Percentiles rank a stretch among this genome's conserved stretches.
Evolutionary conservation across 1,284 basidiomycete genomes (phyloP).

Genomic region (Malassezia psittaci): DNA sequence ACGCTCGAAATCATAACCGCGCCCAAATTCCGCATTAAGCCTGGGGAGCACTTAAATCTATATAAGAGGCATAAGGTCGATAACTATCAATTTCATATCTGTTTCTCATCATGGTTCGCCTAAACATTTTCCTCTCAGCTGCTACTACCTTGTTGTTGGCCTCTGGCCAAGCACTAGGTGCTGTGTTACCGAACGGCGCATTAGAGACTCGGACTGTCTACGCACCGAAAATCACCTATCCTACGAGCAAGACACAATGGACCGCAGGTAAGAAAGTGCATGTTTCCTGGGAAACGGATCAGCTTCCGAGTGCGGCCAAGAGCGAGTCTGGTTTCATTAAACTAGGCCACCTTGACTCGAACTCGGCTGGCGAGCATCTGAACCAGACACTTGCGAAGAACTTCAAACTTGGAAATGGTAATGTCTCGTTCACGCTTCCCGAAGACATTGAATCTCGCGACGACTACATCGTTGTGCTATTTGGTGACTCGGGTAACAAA

Average conservation of each 20-base stretch:
- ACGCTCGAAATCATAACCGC: too few relatives aligned
- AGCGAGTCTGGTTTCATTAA: constrained; percentile 12
- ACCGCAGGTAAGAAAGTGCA: constrained; percentile 12
- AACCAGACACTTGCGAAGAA: constrained; percentile 20
- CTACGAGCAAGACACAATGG: constrained; percentile 16
- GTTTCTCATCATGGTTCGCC: constrained; percentile 3
- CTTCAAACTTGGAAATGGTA: constrained; percentile 17
- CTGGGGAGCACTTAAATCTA: too few relatives aligned
- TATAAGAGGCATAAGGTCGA: neutral
- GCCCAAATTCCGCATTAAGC: neutral
- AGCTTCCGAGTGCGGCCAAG: constrained; percentile 13
- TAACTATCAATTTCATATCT: neutral
- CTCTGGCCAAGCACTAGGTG: neutral
- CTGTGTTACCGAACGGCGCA: neutral
- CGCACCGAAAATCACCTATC: constrained; percentile 21
- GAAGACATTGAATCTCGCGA: constrained; percentile 13
- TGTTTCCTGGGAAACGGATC: constrained; percentile 18
- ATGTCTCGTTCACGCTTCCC: constrained; percentile 20
- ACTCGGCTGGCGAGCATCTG: constrained; percentile 16
- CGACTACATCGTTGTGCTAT: constrained; percentile 28
- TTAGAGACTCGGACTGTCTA: constrained; percentile 21
- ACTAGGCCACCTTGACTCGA: constrained; percentile 19
- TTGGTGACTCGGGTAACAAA: constrained; percentile 28
- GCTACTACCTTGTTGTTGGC: constrained; percentile 1
- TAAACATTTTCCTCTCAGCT: constrained; percentile 1